Conservation (phyloP, 2,329 filamentous ascomycete genomes). For the Sporothrix euskadiensis region DNA sequence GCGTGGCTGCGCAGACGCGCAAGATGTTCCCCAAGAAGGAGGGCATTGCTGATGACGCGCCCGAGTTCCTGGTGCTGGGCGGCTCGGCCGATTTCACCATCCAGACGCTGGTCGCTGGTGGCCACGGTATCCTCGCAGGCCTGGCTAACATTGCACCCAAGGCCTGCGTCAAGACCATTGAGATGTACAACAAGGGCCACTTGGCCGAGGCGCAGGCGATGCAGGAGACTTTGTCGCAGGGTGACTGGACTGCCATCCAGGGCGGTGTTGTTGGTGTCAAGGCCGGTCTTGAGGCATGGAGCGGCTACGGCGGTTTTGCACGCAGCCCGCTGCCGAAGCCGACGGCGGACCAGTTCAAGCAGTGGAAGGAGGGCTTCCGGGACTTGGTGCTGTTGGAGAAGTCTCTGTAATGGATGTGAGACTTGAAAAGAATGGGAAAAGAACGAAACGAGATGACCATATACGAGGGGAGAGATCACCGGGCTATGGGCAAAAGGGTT, state of each 20-base stretch:
- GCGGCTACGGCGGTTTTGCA: conserved; percentile 62
- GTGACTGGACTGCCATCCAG: conserved; percentile 72
- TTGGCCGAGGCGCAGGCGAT: conserved; percentile 61
- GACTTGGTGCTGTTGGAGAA: conserved; percentile 56
- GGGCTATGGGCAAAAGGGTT: not conserved
- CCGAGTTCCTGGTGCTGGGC: conserved; percentile 66
- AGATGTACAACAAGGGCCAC: conserved; percentile 60
- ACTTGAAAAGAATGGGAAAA: not conserved
- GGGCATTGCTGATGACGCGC: conserved; percentile 31
- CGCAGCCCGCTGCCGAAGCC: conserved; percentile 55
- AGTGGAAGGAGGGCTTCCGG: conserved; percentile 58
- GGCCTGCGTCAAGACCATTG: conserved; percentile 61
- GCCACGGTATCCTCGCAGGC: conserved; percentile 70
- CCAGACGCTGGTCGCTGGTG: conserved; percentile 67
- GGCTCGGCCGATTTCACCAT: conserved; percentile 73
- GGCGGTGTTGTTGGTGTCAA: conserved; percentile 73
- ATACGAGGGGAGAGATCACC: not conserved
- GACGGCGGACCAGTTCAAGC: conserved; percentile 49
- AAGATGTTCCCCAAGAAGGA: conserved; percentile 36
- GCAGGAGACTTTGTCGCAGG: conserved; percentile 65
- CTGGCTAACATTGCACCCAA: conserved; percentile 71
- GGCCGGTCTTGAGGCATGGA: conserved; percentile 64
- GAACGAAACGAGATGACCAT: not conserved
- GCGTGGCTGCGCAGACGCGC: conserved; percentile 58
- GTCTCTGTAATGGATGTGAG: conserved; percentile 42